phyloP scores from a whole-genome alignment of 352 stramenopile species.

The Globisporangium megalacanthum region DNA sequence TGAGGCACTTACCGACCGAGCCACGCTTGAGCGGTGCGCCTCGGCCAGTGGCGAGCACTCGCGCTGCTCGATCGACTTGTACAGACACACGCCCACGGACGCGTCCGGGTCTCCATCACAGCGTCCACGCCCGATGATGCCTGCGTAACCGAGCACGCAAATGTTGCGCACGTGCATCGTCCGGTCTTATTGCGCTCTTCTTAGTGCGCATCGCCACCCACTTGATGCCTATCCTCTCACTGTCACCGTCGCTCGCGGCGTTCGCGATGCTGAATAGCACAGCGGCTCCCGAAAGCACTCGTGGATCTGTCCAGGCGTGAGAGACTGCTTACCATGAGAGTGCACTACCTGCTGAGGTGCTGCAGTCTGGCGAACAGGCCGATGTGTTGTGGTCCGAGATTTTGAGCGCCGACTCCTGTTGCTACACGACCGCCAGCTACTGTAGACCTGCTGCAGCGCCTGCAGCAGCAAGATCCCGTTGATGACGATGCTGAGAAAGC shows the following conservation, averaged over 20 bases:
- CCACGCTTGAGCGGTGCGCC: slow-evolving; percentile 65
- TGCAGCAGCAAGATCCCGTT: no score
- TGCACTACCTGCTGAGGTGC: no score
- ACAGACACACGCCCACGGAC: slow-evolving; percentile 62
- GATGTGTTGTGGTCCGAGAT: no score
- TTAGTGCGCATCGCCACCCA: slow-evolving; percentile 68
- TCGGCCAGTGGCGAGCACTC: slow-evolving; percentile 67
- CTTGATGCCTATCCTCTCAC: slow-evolving; percentile 71
- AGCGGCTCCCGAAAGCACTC: slow-evolving; percentile 63
- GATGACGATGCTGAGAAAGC: no score
- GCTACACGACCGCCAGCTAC: no score
- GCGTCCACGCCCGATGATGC: slow-evolving; percentile 50
- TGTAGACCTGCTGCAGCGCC: no score
- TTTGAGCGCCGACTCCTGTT: no score
- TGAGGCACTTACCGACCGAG: slow-evolving; percentile 73
- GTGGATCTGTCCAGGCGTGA: no score
- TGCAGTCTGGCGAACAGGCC: no score
- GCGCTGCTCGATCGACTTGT: slow-evolving; percentile 73
- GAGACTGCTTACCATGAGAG: no score
- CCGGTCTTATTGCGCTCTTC: slow-evolving; percentile 43
- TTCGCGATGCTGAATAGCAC: slow-evolving; percentile 69
- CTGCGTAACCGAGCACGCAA: slow-evolving; percentile 72
- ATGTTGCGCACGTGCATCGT: slow-evolving; percentile 52
- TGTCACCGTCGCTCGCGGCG: slow-evolving; percentile 54
- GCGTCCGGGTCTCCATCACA: slow-evolving; percentile 39